Evolutionary conservation across 202 grass and related monocot species (phyloP).

Genomic region (Panicum virgatum): DNA sequence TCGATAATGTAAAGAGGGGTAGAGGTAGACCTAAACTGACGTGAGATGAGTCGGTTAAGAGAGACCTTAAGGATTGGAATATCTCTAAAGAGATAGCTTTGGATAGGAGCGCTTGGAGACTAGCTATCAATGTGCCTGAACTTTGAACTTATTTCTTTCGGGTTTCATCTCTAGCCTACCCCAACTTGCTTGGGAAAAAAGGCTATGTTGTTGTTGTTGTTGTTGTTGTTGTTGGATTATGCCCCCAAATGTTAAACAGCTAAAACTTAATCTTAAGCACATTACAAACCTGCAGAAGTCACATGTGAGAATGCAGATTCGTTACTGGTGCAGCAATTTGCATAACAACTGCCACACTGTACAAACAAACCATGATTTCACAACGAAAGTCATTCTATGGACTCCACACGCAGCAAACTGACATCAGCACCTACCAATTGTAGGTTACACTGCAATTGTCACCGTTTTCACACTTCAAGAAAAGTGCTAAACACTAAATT

Average conservation of each 20-base stretch:
- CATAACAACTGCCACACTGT: neutral
- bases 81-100: too few species aligned
- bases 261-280: neutral
- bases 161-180: too few species aligned
- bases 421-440: neutral
- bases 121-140: too few species aligned
- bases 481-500: neutral
- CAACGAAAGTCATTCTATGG: neutral
- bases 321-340: neutral
- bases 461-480: neutral
- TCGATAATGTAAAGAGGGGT: too few species aligned
- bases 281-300: neutral
- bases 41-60: too few species aligned
- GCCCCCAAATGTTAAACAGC: neutral
- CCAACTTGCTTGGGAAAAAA: too few species aligned
- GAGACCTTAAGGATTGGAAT: too few species aligned
- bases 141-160: too few species aligned
- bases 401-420: neutral
- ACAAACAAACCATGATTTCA: neutral
- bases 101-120: too few species aligned
- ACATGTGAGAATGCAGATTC: neutral
- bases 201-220: too few species aligned
- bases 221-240: too few species aligned
- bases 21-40: too few species aligned
- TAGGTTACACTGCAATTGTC: neutral